Conservation (phyloP, 352 stramenopile genomes). For the Halophytophthora polymorphica region DNA sequence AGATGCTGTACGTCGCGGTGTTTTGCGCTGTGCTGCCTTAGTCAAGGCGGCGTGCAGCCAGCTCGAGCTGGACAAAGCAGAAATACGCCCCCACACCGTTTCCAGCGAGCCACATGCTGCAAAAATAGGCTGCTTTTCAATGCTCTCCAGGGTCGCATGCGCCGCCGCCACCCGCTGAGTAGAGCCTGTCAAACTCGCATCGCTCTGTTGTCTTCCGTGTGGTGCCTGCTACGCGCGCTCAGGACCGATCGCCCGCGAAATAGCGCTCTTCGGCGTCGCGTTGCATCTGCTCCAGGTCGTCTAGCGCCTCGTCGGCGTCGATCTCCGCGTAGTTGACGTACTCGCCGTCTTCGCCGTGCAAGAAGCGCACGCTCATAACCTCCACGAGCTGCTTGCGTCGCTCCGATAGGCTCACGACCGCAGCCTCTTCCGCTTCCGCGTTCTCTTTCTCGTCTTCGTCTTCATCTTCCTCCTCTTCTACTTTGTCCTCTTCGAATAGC, state of each 20-base stretch:
- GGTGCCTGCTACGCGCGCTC: too few species aligned
- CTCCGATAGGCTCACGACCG: conserved; percentile 26
- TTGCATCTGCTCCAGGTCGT: conserved; percentile 65
- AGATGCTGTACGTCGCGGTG: conserved; percentile 2
- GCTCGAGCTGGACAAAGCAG: conserved; percentile 10
- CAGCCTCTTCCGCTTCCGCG: conserved; percentile 15
- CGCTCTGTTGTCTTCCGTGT: neutral
- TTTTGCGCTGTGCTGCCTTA: neutral
- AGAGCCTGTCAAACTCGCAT: neutral
- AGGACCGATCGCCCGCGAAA: conserved; percentile 34
- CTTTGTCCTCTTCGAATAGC: conserved; percentile 39
- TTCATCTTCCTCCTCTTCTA: conserved; percentile 36
- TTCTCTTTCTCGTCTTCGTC: too few species aligned
- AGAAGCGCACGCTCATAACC: conserved; percentile 70
- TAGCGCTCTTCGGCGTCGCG: conserved; percentile 80
- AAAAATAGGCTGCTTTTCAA: too few species aligned
- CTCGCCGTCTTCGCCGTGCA: conserved; percentile 55
- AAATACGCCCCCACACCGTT: neutral
- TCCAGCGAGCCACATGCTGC: conserved; percentile 2
- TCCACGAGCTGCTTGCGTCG: conserved; percentile 64
- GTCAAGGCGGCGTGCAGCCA: neutral
- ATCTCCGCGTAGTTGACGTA: conserved; percentile 69
- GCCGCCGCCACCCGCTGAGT: neutral
- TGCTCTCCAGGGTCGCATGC: neutral
- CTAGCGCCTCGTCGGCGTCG: conserved; percentile 54